A percentile compares a stretch with the other conserved stretches of the same genome.
phyloP scores from a whole-genome alignment of 441 rosid species.

The Codiaeum variegatum region DNA sequence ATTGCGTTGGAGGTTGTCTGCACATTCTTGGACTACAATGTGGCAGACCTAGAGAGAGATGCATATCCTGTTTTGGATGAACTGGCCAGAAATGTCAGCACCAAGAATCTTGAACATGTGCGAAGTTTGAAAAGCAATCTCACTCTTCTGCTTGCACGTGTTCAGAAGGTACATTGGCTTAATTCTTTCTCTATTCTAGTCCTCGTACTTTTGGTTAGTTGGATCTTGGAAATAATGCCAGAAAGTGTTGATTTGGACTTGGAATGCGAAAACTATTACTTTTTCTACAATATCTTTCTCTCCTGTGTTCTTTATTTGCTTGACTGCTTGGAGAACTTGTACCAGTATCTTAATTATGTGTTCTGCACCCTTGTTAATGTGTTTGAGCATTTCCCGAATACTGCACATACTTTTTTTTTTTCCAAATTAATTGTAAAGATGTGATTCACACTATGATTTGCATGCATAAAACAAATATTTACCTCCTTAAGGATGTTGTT shows the following conservation, averaged over 20 bases:
- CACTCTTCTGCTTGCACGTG: conserved; percentile 87
- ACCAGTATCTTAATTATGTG: background rate
- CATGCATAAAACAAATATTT: background rate
- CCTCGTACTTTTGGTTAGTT: background rate
- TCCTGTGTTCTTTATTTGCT: background rate
- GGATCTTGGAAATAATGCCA: background rate
- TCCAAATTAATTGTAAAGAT: background rate
- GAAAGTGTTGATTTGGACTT: background rate
- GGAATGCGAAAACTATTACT: conserved; percentile 4
- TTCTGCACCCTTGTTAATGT: background rate
- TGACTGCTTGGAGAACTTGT: background rate
- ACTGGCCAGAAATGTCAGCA: conserved; percentile 83
- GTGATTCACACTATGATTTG: background rate
- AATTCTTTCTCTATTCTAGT: background rate
- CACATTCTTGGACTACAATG: conserved; percentile 57
- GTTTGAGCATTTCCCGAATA: background rate
- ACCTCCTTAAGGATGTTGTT: conserved; percentile 13
- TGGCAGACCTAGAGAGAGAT: conserved; percentile 70
- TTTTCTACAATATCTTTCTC: background rate
- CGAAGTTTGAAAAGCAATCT: conserved; percentile 88
- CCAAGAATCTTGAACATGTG: conserved; percentile 88
- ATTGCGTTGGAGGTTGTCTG: conserved; percentile 87
- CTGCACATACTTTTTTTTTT: background rate
- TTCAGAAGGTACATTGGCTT: conserved; percentile 62
- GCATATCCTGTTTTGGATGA: conserved; percentile 95